Evolutionary conservation across 768 basidiomycete genomes (phyloP).

Genomic region (Xanthoconium stramineum): DNA sequence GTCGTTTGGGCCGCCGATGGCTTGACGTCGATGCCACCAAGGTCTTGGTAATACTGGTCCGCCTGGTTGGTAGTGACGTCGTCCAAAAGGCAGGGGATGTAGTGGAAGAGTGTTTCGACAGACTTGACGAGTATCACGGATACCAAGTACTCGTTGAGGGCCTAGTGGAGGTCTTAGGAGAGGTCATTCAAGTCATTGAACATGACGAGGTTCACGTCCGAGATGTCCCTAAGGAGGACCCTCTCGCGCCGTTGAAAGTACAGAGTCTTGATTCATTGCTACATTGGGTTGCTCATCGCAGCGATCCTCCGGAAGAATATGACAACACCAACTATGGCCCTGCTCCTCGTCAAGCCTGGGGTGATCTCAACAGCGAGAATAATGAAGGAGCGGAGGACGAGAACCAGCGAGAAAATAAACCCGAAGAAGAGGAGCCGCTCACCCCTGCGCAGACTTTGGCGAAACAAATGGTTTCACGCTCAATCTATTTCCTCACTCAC

Average conservation of each 20-base stretch:
- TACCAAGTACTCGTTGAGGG: conserved; percentile 85
- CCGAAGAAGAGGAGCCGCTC: conserved; percentile 44
- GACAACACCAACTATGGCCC: conserved; percentile 55
- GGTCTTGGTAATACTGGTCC: conserved; percentile 81
- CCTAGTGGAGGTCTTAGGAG: conserved; percentile 79
- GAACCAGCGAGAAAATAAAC: conserved; percentile 15
- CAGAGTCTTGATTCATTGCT: conserved; percentile 51
- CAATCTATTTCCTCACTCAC: conserved; percentile 89
- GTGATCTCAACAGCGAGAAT: conserved; percentile 27
- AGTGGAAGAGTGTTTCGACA: conserved; percentile 96
- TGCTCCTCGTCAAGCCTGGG: conserved; percentile 60
- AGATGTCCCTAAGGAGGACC: conserved; percentile 19
- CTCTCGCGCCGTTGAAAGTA: conserved; percentile 20
- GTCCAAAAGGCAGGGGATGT: conserved; percentile 90
- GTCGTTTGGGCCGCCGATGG: conserved; percentile 74
- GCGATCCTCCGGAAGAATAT: conserved; percentile 31
- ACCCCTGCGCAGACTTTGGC: conserved; percentile 75
- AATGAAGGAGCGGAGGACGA: conserved; percentile 24
- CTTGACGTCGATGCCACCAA: conserved; percentile 87
- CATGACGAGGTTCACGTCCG: conserved; percentile 40
- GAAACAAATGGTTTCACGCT: conserved; percentile 82
- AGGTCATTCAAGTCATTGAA: conserved; percentile 79
- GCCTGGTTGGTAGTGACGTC: conserved; percentile 81
- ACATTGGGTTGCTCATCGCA: conserved; percentile 59
- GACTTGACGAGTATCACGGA: conserved; percentile 93